These are phyloP conservation scores for Sugiyamaella sp. DNA, from an alignment of 1,139 yeast species.

Conservation along the genomic window DNA sequence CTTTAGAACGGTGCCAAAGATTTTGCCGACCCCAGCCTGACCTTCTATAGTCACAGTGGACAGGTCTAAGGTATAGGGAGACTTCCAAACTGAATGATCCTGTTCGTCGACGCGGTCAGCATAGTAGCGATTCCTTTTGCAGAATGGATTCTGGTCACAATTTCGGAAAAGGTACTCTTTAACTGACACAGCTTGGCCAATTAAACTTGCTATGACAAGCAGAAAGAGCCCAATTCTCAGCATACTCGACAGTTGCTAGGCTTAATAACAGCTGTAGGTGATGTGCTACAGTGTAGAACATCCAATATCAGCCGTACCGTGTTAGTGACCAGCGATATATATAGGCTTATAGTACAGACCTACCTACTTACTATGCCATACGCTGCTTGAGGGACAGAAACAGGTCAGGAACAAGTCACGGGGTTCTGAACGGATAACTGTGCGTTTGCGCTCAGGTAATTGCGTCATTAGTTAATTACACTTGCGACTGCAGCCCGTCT, in stretches of 20 bases:
- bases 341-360: no score
- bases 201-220: slow-evolving; percentile 4
- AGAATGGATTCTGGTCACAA: slow-evolving; percentile 84
- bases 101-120: slow-evolving; percentile 51
- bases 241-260: slow-evolving; percentile 3
- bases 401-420: no score
- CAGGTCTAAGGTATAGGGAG: slow-evolving; percentile 60
- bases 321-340: no score
- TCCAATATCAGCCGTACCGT: no score
- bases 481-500: no score
- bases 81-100: slow-evolving; percentile 36
- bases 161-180: slow-evolving; percentile 74
- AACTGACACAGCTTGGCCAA: slow-evolving; percentile 47
- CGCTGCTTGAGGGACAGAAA: no score
- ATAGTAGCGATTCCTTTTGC: slow-evolving; percentile 75
- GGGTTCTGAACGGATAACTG: no score
- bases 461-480: no score
- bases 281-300: no score
- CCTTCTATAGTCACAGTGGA: slow-evolving; percentile 43
- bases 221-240: slow-evolving; percentile 9
- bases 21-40: slow-evolving; percentile 29
- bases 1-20: slow-evolving; percentile 18
- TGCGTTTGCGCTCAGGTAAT: no score
- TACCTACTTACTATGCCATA: no score
- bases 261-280: no score